phyloP scores from a whole-genome alignment of 1,284 basidiomycete species.

The Mycosarcoma maydis region DNA sequence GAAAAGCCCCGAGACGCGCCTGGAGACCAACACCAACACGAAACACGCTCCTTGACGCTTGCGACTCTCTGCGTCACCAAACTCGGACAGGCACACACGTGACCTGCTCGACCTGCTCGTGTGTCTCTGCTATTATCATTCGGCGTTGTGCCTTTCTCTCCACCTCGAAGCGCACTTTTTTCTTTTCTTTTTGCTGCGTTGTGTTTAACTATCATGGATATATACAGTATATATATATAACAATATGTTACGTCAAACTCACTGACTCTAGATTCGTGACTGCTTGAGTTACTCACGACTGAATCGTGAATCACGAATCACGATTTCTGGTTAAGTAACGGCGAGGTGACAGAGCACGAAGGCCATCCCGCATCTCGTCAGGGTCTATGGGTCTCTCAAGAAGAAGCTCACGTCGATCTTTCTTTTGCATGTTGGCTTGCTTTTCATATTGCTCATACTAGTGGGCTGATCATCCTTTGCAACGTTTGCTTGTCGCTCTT shows the following conservation, averaged over 20 bases:
- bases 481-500: background rate
- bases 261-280: too few relatives aligned
- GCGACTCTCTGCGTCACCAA: conserved; percentile 12
- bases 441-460: background rate
- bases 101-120: conserved; percentile 4
- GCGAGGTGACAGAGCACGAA: too few relatives aligned
- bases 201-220: too few relatives aligned
- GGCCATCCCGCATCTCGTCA: too few relatives aligned
- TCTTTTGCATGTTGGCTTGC: too few relatives aligned
- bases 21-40: conserved; percentile 24
- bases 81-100: conserved; percentile 25
- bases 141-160: background rate
- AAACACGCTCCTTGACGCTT: background rate
- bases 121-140: conserved; percentile 1
- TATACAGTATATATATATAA: too few relatives aligned
- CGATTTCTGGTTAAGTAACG: too few relatives aligned
- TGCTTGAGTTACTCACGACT: too few relatives aligned
- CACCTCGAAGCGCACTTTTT: background rate
- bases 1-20: conserved; percentile 28
- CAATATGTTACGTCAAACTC: too few relatives aligned
- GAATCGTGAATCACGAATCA: too few relatives aligned
- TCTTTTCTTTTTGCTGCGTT: too few relatives aligned
- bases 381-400: background rate
- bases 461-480: background rate
- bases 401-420: too few relatives aligned